Base-by-base conservation (phyloP, 2,329 filamentous ascomycete genomes). In the Niveomyces coronatus region DNA sequence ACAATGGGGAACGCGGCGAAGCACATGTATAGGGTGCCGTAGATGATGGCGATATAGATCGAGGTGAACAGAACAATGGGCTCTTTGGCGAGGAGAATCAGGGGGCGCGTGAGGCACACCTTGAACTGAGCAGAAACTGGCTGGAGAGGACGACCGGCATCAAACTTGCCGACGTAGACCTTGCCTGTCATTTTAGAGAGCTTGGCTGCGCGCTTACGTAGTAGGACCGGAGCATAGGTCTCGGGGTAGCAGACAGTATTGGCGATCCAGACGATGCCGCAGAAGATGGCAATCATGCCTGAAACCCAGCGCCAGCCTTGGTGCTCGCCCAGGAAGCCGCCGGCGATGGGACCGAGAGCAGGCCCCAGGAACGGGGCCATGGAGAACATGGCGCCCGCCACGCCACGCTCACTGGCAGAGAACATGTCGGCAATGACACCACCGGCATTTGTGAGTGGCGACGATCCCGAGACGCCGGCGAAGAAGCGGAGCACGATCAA, bases 401-500 rank as follows among this genome's bases (percentile, higher is more conserved):
- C 54, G 31, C 75, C 76, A 44, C 76, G 62, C 44, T 77, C 58
- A 0, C 60, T 55, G 3, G 69, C 67, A 7, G 61, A 50, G 49
- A 78, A 80, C 57, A 80, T 71, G 50, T 82, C 77, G 28, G 76
- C 76, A 46, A 81, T 72, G 18, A 76, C 67, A 47, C 75, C 77
- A 3, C 74, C 74, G 1, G 71, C 68, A 46, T 79, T 79, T 7
- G 75, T 77, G 43, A 82, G 56, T 1, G 76, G 72, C 0, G 74
- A 74, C 0, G 74, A 73, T 4, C 75, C 78, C 47, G 79, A 79
- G 7, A 71, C 58, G 27, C 77, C 76, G 16, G 73, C 71, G 37
- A 85, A 70, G 58, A 84, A 84, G n/a, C 81, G 72, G 27, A 82
- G 63, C n/a, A 82, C 66, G 22, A 85, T 58, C 3, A 85, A 60